Evolutionary conservation across 2,329 filamentous ascomycete species (phyloP), one percentile per base, ranked within the genome.

Genomic region (Teratosphaeria gauchensis): DNA sequence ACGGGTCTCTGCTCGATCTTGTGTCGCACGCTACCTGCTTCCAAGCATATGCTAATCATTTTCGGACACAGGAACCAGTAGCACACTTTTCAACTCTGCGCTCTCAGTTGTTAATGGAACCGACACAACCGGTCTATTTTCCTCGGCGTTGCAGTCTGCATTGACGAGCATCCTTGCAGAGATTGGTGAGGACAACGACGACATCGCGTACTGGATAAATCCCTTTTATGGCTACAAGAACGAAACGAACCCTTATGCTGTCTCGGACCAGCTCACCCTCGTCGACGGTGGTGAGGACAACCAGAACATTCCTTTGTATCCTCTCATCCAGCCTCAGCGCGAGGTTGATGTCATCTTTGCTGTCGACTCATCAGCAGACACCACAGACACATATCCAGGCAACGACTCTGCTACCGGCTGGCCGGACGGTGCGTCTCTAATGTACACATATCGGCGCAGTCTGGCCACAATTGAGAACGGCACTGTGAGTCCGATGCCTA

Each of bases 51-150:
- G 35, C 35, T 42, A 42, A 42, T 42, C 2, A 21, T 16, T 19
- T 6, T 48, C n/a, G 16, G 2, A 16, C 9, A 19, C 19, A 48
- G 42, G 42, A 55, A 95, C 91, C 0, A 90, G 87, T 24, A 90
- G 86, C 1, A 87, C 88, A 0, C 79, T 96, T 1, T 96, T 96
- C 80, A 96, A 95, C 75, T 78, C 85, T 66, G 82, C 89, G 66
- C 74, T 95, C 19, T 77, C 91, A 2, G 74, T 83, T 11, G 77
- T 92, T 58, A 81, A 89, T 63, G 72, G 71, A 38, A 66, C 71
- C 5, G 68, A 72, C 9, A 72, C 73, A 24, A 73, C 75, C 30
- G 69, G 81, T 1, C 70, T 76, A 0, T 59, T 71, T 38, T 58
- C 62, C 2, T 69, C 68, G 4, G 72, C 80, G 33, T 73, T 90